phyloP scores from a whole-genome alignment of 805 yeast genomes.

The Zygosaccharomyces lentus region DNA sequence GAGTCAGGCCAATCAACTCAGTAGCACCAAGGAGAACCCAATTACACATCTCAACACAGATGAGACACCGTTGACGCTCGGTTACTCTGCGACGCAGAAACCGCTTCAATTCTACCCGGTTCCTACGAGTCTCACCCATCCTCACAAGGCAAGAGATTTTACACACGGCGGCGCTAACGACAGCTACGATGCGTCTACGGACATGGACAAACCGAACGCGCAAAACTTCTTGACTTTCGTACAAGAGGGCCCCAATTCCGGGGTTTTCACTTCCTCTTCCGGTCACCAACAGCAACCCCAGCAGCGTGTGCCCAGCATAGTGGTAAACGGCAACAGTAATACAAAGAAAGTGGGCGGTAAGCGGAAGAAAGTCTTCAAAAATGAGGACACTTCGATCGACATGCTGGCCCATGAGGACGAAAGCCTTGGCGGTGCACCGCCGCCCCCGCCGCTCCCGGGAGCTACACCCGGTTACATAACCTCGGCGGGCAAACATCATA shows the following conservation, averaged over 20 bases:
- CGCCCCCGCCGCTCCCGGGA: slow-evolving; percentile 2
- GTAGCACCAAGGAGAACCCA: slow-evolving; percentile 9
- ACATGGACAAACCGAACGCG: slow-evolving; percentile 25
- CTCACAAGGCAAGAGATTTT: slow-evolving; percentile 11
- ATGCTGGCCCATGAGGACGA: slow-evolving; percentile 6
- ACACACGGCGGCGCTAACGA: slow-evolving; percentile 8
- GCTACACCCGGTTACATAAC: not conserved
- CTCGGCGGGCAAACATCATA: slow-evolving; percentile 2
- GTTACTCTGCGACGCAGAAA: slow-evolving; percentile 33
- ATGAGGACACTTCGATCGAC: slow-evolving; percentile 4
- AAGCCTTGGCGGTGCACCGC: not conserved
- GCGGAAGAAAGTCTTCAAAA: slow-evolving; percentile 7
- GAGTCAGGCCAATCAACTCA: slow-evolving; percentile 4
- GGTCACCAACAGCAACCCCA: slow-evolving; percentile 7
- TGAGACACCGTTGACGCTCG: slow-evolving; percentile 21
- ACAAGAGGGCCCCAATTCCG: slow-evolving; percentile 20
- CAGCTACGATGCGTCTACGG: slow-evolving; percentile 29
- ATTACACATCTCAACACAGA: slow-evolving; percentile 8
- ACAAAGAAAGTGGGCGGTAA: slow-evolving; percentile 4
- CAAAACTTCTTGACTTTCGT: slow-evolving; percentile 18
- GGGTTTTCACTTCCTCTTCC: slow-evolving; percentile 5
- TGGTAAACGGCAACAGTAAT: slow-evolving; percentile 26
- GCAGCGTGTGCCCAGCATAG: slow-evolving; percentile 16
- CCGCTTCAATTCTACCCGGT: slow-evolving; percentile 33
- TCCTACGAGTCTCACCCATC: slow-evolving; percentile 23